Conservation (phyloP, 1,284 basidiomycete genomes). For the Malassezia brasiliensis region DNA sequence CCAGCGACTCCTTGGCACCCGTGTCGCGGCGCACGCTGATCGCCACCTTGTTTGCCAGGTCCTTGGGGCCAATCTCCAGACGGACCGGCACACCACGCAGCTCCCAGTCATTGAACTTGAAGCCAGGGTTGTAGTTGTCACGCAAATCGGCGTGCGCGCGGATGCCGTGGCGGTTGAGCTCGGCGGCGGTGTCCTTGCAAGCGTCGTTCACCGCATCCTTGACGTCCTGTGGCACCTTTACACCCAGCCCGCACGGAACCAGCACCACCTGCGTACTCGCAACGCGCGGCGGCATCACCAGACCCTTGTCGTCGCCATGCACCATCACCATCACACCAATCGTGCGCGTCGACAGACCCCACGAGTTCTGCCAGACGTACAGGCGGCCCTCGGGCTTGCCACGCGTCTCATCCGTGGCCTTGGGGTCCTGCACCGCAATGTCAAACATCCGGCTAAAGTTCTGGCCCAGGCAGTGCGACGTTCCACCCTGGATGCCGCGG, state of each 20-base stretch:
- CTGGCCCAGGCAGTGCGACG: conserved; percentile 93
- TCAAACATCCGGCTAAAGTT: conserved; percentile 99
- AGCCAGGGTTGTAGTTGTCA: conserved; percentile 93
- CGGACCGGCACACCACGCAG: conserved; percentile 79
- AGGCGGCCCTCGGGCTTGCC: conserved; percentile 53
- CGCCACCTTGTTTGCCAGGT: conserved; percentile 73
- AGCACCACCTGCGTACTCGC: conserved; percentile 84
- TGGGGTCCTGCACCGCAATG: conserved; percentile 78
- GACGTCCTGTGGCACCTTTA: conserved; percentile 46
- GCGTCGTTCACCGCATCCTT: conserved; percentile 68
- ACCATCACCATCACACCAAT: conserved; percentile 99
- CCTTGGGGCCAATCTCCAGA: conserved; percentile 89
- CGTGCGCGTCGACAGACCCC: conserved; percentile 90
- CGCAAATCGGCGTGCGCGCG: conserved; percentile 81
- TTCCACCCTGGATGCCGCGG: conserved; percentile 94
- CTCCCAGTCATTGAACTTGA: conserved; percentile 99
- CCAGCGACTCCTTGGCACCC: conserved; percentile 50
- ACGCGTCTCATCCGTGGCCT: conserved; percentile 36
- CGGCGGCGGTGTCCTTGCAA: conserved; percentile 55
- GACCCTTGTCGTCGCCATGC: conserved; percentile 93
- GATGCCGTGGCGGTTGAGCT: conserved; percentile 57
- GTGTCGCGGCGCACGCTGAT: conserved; percentile 81
- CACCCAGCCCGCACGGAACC: conserved; percentile 80
- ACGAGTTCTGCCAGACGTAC: conserved; percentile 96
- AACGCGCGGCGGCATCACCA: conserved; percentile 89